Base-by-base conservation (phyloP, 208 protist species). In the Crithidia sp. region DNA sequence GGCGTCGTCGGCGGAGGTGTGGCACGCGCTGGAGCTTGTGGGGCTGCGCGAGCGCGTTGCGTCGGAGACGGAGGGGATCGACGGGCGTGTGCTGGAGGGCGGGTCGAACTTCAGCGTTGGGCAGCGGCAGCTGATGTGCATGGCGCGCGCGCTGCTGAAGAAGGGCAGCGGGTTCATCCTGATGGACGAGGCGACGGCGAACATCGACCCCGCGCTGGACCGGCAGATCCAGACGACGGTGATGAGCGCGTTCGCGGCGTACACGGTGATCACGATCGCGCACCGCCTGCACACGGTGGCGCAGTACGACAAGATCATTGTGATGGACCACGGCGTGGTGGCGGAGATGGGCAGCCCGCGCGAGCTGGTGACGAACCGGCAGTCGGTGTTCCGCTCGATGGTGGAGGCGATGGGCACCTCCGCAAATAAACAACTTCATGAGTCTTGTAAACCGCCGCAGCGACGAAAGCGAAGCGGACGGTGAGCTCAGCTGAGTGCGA, bases 141-240 rank as follows among this genome's bases (percentile, higher is more conserved):
- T 94, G 44, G 86, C 89, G 53, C 86, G 89, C 14, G 86, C 86
- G 45, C 69, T 92, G 79, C 83, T 90, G 54, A 81, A 81, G 57
- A 65, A 69, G 37, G 69, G 66, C 28, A 89, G 79, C 62, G 66
- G 44, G 43, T 90, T 92, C 76, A 85, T 93, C 43, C 74, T 95
- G 71, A 91, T 95, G 86, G 90, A 93, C 68, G 90, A 95, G 79
- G 85, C 87, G 56, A 92, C 85, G 54, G 83, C 88, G 60, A 90
- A 91, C 74, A 83, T 95, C 45, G 88, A 95, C 81, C 77, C 74
- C 36, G 52, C 55, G 36, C 75, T 91, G n/a, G 90, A 95, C 68
- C 74, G 74, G 55, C 63, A 82, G 67, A 83, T 95, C n/a, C 86
- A 91, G 81, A 47, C 76, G 28, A 84, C 77, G 3, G 81, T 95